Percentiles rank a stretch among this genome's conserved stretches.
Evolutionary conservation across 2,329 filamentous ascomycete genomes (phyloP).

Genomic region (Lachnellula subtilissima): DNA sequence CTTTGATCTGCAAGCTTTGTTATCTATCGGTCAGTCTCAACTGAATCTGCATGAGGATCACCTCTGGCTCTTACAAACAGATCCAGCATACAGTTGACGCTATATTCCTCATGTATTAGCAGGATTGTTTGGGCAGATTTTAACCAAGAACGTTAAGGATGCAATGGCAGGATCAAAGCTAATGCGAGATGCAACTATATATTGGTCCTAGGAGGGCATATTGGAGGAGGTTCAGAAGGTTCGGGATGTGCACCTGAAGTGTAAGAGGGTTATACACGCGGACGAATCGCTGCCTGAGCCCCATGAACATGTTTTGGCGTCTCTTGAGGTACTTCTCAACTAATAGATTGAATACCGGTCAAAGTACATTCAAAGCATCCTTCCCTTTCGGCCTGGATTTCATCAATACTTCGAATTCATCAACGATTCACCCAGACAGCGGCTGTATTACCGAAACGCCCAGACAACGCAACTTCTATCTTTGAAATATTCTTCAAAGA

Average conservation of each 20-base stretch:
- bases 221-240: slow-evolving; percentile 1
- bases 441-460: not conserved
- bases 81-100: slow-evolving; percentile 3
- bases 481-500: not conserved
- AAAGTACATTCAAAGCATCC: not conserved
- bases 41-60: slow-evolving; percentile 4
- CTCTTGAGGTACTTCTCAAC: not conserved
- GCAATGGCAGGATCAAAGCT: not conserved
- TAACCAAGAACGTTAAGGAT: not conserved
- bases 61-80: slow-evolving; percentile 13
- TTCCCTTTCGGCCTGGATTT: not conserved
- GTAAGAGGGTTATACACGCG: not conserved
- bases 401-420: not conserved
- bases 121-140: not conserved
- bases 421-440: not conserved
- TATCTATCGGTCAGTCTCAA: not conserved
- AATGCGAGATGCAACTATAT: not conserved
- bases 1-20: slow-evolving; percentile 1
- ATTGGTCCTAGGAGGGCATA: slow-evolving; percentile 6
- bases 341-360: not conserved
- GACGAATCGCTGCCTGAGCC: not conserved
- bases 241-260: not conserved
- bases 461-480: not conserved
- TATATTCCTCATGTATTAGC: not conserved
- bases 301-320: not conserved